Conservation (phyloP, 2,329 filamentous ascomycete species). For the Dendryphion nanum region DNA sequence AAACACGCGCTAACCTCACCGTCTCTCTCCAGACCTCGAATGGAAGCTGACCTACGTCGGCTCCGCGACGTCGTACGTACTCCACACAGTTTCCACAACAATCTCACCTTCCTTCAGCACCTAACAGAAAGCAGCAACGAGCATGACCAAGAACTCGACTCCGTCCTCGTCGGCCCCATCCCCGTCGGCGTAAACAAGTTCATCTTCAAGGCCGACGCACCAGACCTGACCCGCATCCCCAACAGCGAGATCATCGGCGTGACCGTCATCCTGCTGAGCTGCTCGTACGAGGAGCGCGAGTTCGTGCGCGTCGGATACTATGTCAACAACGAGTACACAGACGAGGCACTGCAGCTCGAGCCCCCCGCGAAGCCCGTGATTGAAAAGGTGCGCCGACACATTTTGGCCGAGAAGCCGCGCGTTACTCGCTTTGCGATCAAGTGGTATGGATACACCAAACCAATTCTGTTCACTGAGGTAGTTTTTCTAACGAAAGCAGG, state of each 20-base stretch:
- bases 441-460: conserved; percentile 62
- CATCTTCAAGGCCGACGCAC: conserved; percentile 91
- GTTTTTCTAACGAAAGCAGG: conserved; percentile 52
- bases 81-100: no score
- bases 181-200: conserved; percentile 99
- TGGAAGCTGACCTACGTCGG: conserved; percentile 99
- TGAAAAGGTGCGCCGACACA: conserved; percentile 87
- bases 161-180: conserved; percentile 93
- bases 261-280: conserved; percentile 93
- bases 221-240: conserved; percentile 86
- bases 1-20: conserved; percentile 15
- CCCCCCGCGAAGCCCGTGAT: conserved; percentile 90
- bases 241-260: conserved; percentile 95
- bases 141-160: conserved; percentile 97
- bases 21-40: conserved; percentile 70
- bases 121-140: conserved; percentile 65
- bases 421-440: conserved; percentile 98
- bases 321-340: conserved; percentile 98
- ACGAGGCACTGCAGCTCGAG: conserved; percentile 82
- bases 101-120: conserved; percentile 9
- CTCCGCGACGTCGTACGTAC: conserved; percentile 87
- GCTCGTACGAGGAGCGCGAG: conserved; percentile 92
- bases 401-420: conserved; percentile 93
- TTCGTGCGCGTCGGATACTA: conserved; percentile 99
- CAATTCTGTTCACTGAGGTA: background rate